These are phyloP conservation scores for Apiospora arundinis DNA, from an alignment of 2,329 filamentous ascomycete genomes.

Conservation along the genomic window DNA sequence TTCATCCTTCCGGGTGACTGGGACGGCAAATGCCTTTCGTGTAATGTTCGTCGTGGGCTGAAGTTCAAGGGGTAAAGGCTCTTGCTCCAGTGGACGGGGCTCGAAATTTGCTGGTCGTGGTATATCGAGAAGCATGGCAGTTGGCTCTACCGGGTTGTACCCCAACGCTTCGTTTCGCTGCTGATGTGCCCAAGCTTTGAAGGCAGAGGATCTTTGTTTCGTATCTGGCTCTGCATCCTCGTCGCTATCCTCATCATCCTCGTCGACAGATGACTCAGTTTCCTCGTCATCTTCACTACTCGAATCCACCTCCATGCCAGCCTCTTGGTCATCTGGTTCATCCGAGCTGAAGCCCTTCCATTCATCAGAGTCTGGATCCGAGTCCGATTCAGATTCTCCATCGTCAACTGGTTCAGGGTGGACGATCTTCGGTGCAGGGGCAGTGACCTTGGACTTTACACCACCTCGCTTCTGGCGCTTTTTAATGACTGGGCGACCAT, in stretches of 20 bases:
- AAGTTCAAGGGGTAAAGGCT: conserved; percentile 72
- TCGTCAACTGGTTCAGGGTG: conserved; percentile 39
- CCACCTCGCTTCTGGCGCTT: conserved; percentile 78
- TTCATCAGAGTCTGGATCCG: conserved; percentile 49
- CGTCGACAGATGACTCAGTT: conserved; percentile 38
- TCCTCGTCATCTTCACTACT: conserved; percentile 42
- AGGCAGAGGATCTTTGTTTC: conserved; percentile 65
- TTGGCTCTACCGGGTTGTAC: conserved; percentile 55
- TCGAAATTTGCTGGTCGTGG: conserved; percentile 67
- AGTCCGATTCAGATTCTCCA: conserved; percentile 49
- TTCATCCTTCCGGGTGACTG: conserved; percentile 71
- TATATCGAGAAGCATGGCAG: conserved; percentile 53
- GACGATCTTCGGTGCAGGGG: conserved; percentile 41
- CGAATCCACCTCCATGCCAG: conserved; percentile 40
- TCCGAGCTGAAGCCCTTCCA: conserved; percentile 69
- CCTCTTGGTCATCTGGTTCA: conserved; percentile 37
- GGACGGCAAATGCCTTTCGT: conserved; percentile 78
- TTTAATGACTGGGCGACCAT: conserved; percentile 81
- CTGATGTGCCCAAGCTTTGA: conserved; percentile 91
- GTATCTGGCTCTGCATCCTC: conserved; percentile 39
- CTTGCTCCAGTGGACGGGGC: conserved; percentile 71
- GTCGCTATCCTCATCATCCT: conserved; percentile 42
- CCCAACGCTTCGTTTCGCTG: conserved; percentile 86
- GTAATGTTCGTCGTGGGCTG: conserved; percentile 63
- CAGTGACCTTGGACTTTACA: conserved; percentile 60